A percentile compares a stretch with the other conserved stretches of the same genome.
phyloP scores from a whole-genome alignment of 768 basidiomycete species.

The Phanerodontia chrysosporium region DNA sequence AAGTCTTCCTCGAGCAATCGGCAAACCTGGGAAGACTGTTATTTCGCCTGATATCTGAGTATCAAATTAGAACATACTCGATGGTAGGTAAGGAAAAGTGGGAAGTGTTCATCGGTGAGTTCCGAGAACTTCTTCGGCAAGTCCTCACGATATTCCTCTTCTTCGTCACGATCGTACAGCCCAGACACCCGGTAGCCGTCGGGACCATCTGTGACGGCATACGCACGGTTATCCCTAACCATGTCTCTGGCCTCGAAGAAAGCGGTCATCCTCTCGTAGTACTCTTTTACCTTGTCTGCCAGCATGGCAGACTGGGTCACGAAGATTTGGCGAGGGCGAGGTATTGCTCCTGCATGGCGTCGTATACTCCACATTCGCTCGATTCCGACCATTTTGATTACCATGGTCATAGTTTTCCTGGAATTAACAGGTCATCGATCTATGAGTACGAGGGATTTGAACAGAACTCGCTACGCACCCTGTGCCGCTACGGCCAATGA shows the following conservation, averaged over 20 bases:
- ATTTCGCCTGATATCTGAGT: not conserved
- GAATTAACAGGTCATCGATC: not conserved
- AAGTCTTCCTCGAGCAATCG: slow-evolving; percentile 5
- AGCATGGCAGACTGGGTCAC: slow-evolving; percentile 26
- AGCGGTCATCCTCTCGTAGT: slow-evolving; percentile 16
- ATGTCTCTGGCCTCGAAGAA: not conserved
- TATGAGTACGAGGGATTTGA: not conserved
- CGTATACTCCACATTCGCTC: slow-evolving; percentile 11
- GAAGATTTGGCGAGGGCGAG: slow-evolving; percentile 23
- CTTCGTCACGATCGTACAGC: slow-evolving; percentile 39
- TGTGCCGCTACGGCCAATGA: slow-evolving; percentile 56
- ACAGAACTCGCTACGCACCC: slow-evolving; percentile 30
- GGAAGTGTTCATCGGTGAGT: slow-evolving; percentile 55
- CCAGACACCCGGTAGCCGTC: not conserved
- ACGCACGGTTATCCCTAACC: not conserved
- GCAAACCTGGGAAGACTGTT: not conserved
- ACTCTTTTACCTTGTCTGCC: slow-evolving; percentile 23
- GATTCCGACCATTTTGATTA: slow-evolving; percentile 24
- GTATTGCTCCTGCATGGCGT: not conserved
- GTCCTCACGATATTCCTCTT: slow-evolving; percentile 31
- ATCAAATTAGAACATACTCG: not conserved
- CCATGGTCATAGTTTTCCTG: slow-evolving; percentile 25
- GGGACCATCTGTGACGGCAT: too few species aligned
- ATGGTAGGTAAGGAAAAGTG: slow-evolving; percentile 52
- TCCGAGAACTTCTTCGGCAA: slow-evolving; percentile 48